Conservation (phyloP, 176 grass and related monocot species). For the Saccharum spontaneum region DNA sequence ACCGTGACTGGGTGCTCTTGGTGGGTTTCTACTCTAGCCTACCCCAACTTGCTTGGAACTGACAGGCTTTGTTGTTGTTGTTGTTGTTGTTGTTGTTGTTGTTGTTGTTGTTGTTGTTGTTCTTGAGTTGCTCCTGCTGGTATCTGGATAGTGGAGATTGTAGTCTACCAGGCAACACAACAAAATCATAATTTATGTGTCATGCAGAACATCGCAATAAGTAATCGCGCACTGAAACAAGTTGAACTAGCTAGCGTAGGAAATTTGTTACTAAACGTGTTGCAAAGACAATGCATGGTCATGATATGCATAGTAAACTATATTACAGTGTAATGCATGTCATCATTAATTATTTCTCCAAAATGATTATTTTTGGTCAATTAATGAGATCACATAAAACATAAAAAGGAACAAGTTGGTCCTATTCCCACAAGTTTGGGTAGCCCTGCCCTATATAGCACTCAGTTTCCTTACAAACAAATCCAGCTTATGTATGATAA, state of each 20-base stretch:
- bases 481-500: neutral
- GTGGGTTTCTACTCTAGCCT: no score
- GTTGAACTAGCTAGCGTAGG: neutral
- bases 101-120: neutral
- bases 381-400: neutral
- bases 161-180: neutral
- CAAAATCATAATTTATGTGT: neutral
- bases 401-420: neutral
- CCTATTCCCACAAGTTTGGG: neutral
- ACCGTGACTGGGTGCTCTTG: no score
- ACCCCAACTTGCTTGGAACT: no score
- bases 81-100: no score
- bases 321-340: neutral
- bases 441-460: neutral
- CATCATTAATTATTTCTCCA: neutral
- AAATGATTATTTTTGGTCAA: neutral
- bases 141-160: neutral
- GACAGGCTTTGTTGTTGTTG: no score
- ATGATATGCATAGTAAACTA: neutral
- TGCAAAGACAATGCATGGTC: neutral
- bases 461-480: neutral
- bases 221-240: neutral
- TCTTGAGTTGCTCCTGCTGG: conserved; percentile 4
- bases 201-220: neutral
- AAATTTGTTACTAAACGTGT: neutral